These are phyloP conservation scores for Microbotryum silenes-acaulis DNA, from an alignment of 1,284 basidiomycete species.

Conservation along the genomic window DNA sequence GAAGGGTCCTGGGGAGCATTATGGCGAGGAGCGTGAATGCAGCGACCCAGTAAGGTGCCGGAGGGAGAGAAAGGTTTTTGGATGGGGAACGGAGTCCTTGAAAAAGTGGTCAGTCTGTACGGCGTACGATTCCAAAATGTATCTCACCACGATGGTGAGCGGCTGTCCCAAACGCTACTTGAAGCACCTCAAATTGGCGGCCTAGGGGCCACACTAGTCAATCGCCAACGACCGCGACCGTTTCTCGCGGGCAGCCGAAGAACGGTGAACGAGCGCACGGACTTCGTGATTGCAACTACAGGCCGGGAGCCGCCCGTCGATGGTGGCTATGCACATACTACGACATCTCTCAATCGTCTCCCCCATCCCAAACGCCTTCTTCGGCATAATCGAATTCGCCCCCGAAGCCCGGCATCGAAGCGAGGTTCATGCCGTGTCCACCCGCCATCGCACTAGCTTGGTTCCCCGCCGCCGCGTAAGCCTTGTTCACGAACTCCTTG, in stretches of 20 bases:
- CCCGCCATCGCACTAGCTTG: neutral
- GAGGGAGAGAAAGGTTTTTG: no score
- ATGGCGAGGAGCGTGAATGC: no score
- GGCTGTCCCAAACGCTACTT: neutral
- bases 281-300: no score
- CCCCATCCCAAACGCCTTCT: neutral
- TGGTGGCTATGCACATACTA: no score
- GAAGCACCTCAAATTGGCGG: neutral
- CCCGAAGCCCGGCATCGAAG: no score
- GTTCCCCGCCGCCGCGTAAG: neutral
- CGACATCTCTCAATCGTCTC: neutral
- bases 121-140: neutral
- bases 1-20: no score
- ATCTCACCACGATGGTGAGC: neutral
- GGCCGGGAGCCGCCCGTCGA: no score
- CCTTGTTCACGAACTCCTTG: slow-evolving; percentile 27
- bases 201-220: neutral
- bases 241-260: neutral
- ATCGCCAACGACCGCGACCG: neutral
- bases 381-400: neutral
- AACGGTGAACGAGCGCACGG: no score
- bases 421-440: neutral
- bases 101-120: neutral
- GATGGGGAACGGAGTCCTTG: neutral
- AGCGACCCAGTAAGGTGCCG: no score